Evolutionary conservation across 805 yeast genomes (phyloP).

Genomic region (Geotrichum ghanense): DNA sequence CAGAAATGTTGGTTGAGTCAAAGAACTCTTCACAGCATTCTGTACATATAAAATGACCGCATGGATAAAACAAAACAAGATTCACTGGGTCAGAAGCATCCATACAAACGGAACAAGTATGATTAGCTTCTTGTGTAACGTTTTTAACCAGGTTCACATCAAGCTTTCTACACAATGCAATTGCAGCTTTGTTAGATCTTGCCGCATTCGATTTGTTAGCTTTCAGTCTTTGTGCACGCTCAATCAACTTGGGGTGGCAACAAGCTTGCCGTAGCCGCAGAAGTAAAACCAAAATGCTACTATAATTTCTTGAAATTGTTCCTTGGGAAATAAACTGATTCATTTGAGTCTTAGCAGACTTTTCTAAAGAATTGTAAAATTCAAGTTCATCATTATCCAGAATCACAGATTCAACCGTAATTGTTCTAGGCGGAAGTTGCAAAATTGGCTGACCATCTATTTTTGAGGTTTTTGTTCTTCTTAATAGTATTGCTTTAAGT

Average conservation of each 20-base stretch:
- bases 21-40: slow-evolving; percentile 44
- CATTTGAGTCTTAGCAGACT: slow-evolving; percentile 17
- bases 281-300: slow-evolving; percentile 57
- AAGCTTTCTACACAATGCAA: slow-evolving; percentile 27
- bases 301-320: slow-evolving; percentile 28
- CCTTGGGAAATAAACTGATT: slow-evolving; percentile 28
- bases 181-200: slow-evolving; percentile 6
- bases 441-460: slow-evolving; percentile 76
- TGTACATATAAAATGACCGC: slow-evolving; percentile 73
- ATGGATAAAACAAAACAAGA: slow-evolving; percentile 36
- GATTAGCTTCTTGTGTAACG: slow-evolving; percentile 24
- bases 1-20: slow-evolving; percentile 9
- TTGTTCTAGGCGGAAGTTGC: slow-evolving; percentile 51
- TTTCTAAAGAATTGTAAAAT: slow-evolving; percentile 51
- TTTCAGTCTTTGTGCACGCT: slow-evolving; percentile 40
- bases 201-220: slow-evolving; percentile 6
- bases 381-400: slow-evolving; percentile 45
- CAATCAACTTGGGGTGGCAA: slow-evolving; percentile 64
- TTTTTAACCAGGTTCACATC: slow-evolving; percentile 23
- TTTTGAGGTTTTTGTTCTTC: slow-evolving; percentile 59
- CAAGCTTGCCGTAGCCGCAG: slow-evolving; percentile 81
- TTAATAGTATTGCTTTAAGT: slow-evolving; percentile 58
- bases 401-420: slow-evolving; percentile 34
- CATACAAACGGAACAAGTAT: slow-evolving; percentile 54
- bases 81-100: slow-evolving; percentile 38